phyloP scores from a whole-genome alignment of 257 asterid species.

The Thymus mandschuricus region DNA sequence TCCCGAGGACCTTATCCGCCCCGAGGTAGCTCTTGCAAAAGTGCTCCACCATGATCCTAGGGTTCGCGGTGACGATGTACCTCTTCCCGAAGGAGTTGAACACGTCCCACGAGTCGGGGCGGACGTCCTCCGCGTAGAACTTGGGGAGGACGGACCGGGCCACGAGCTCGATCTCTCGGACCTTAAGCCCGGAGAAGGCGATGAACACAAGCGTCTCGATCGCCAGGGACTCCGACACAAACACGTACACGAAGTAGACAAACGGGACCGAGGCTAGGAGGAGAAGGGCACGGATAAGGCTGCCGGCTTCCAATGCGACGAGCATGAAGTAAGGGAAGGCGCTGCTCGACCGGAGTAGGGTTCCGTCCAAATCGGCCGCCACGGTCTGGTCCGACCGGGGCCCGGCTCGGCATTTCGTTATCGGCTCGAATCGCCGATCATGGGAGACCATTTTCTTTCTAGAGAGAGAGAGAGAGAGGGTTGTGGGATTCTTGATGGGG shows the following conservation, averaged over 20 bases:
- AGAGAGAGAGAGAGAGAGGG: constrained; percentile 4
- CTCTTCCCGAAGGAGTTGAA: constrained; percentile 76
- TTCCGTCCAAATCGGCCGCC: constrained; percentile 87
- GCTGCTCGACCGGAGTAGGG: constrained; percentile 58
- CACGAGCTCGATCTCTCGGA: constrained; percentile 76
- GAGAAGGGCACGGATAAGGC: constrained; percentile 62
- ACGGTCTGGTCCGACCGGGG: constrained; percentile 69
- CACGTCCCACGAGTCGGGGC: constrained; percentile 72
- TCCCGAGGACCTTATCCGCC: constrained; percentile 84
- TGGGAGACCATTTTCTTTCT: constrained; percentile 48
- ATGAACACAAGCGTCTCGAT: constrained; percentile 54
- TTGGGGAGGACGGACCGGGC: constrained; percentile 82
- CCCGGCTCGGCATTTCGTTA: constrained; percentile 51
- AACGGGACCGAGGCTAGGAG: constrained; percentile 60
- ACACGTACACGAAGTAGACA: constrained; percentile 51
- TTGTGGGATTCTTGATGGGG: constrained; percentile 8
- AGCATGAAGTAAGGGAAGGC: constrained; percentile 86
- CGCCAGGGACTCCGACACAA: constrained; percentile 68
- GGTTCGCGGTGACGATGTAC: constrained; percentile 73
- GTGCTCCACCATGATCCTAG: constrained; percentile 83
- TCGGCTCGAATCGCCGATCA: constrained; percentile 52
- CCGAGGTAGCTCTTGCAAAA: constrained; percentile 68
- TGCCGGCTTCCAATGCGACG: constrained; percentile 86
- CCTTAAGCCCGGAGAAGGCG: constrained; percentile 65
- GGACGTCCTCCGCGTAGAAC: constrained; percentile 80